Percentiles rank a stretch among this genome's conserved stretches.
Conservation (phyloP, 495 filamentous ascomycete genomes). For the Aspergillus ostianus region DNA sequence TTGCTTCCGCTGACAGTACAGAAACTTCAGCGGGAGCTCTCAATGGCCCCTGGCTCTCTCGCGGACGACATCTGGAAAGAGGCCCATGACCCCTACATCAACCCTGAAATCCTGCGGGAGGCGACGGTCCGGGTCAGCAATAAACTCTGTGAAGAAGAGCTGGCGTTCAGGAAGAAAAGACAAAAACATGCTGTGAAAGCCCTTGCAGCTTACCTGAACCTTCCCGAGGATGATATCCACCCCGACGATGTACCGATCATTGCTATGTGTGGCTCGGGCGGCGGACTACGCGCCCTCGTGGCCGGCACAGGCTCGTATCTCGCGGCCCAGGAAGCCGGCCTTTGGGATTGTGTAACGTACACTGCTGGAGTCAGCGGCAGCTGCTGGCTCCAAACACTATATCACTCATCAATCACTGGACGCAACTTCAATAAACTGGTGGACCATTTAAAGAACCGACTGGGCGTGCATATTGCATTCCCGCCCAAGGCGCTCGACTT, state of each 20-base stretch:
- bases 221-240: constrained; percentile 78
- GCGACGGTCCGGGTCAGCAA: constrained; percentile 78
- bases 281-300: constrained; percentile 84
- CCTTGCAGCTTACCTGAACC: constrained; percentile 74
- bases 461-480: constrained; percentile 87
- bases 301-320: constrained; percentile 83
- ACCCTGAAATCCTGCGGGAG: constrained; percentile 80
- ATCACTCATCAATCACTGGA: constrained; percentile 75
- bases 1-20: constrained; percentile 71
- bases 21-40: constrained; percentile 86
- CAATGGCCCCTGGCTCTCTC: constrained; percentile 78
- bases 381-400: constrained; percentile 91
- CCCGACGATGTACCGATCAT: constrained; percentile 90
- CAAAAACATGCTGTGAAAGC: constrained; percentile 64
- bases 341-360: constrained; percentile 93
- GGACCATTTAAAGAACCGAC: constrained; percentile 78
- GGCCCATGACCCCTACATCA: constrained; percentile 73
- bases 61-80: constrained; percentile 93
- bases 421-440: constrained; percentile 65
- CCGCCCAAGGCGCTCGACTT: constrained; percentile 77
- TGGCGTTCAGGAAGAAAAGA: constrained; percentile 63
- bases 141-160: constrained; percentile 83
- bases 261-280: constrained; percentile 89
- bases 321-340: constrained; percentile 74
- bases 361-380: constrained; percentile 92